Conservation (phyloP, 805 yeast genomes). For the Cyberlindnera saturnus region DNA sequence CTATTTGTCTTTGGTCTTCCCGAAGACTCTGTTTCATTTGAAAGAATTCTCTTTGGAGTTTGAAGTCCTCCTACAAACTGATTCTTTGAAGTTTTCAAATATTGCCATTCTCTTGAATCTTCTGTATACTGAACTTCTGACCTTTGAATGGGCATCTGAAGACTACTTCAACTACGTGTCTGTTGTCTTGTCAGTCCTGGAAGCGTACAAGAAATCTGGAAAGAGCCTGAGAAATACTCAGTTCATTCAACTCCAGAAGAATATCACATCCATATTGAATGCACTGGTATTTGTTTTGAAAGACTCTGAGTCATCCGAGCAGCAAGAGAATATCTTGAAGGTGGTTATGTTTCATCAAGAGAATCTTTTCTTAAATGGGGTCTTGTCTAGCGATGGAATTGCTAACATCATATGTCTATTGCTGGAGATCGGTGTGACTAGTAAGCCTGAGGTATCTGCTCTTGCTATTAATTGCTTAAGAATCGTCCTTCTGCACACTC, state of each 20-base stretch:
- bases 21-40: constrained; percentile 25
- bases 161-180: constrained; percentile 24
- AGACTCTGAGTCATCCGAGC: constrained; percentile 15
- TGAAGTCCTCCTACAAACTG: constrained; percentile 12
- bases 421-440: constrained; percentile 12
- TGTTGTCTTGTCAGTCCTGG: constrained; percentile 16
- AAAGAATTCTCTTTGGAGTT: constrained; percentile 24
- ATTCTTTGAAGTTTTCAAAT: constrained; percentile 16
- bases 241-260: constrained; percentile 13
- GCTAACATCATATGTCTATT: constrained; percentile 28
- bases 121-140: constrained; percentile 16
- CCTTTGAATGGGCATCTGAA: constrained; percentile 21
- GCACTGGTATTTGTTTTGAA: constrained; percentile 15
- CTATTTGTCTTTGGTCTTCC: constrained; percentile 23
- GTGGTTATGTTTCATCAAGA: constrained; percentile 27
- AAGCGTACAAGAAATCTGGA: constrained; percentile 15
- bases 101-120: constrained; percentile 16
- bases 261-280: constrained; percentile 13
- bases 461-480: constrained; percentile 27
- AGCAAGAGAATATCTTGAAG: constrained; percentile 25
- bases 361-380: constrained; percentile 23
- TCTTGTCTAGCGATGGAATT: constrained; percentile 29
- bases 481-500: constrained; percentile 27
- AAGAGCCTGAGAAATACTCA: constrained; percentile 12
- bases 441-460: constrained; percentile 10